Evolutionary conservation across 2,329 filamentous ascomycete species (phyloP), one percentile per base, ranked within the genome.

Genomic region (Aspergillus alliaceus): DNA sequence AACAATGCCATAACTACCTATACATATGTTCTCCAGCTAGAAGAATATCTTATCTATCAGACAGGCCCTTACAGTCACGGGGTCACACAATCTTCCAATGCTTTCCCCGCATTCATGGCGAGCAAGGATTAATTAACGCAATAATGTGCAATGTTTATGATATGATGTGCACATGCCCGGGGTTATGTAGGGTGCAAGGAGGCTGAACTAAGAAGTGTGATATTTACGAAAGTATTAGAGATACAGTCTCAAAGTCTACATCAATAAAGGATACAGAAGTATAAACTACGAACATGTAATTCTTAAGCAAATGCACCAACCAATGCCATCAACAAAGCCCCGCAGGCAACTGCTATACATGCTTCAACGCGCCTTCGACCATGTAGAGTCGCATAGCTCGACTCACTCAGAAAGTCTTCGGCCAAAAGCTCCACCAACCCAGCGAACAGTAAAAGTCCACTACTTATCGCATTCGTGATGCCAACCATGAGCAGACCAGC

Each of bases 391-490:
- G 80, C 76, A 72, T 89, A 89, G 63, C 86, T 88, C 58, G 81
- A 78, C 61, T 89, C 85, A 65, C 83, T 87, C 60, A 90, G 69
- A 65, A 96, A 96, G 66, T 96, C 91, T 73, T 96, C 91, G 0
- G 90, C 89, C 47, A 96, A 80, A 20, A 96, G 80, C 75, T 96
- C 90, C 4, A 96, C 91, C 42, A 96, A 77, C 0, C 90, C 90
- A 0, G 91, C 91, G 70, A 93, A 96, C 3, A 96, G 79, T 27
- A 96, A 75, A 51, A 96, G 78, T 0, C 91, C 91, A 51, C 88
- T 88, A 9, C 89, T 92, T 51, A 96, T 89, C 37, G 90, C 90
- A 67, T 96, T 96, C 82, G 93, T 95, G 69, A 93, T 85, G 7
- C 91, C 91, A 6, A 96, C 91, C 77, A 93, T 88, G 25, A 96